Evolutionary conservation across 148 eudicot genomes (phyloP).

Genomic region (Chenopodium suecicum): DNA sequence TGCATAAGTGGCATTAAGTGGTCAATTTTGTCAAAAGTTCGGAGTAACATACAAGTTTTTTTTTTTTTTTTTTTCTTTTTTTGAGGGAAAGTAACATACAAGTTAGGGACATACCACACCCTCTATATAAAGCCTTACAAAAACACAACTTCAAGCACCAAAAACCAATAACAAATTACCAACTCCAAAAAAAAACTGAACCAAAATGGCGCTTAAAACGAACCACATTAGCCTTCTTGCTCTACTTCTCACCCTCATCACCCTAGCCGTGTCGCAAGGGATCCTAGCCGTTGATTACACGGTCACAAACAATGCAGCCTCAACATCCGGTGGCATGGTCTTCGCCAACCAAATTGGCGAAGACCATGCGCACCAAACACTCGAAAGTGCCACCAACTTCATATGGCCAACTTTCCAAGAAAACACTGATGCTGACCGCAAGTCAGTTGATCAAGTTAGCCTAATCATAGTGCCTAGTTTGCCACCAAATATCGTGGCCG

Average conservation of each 20-base stretch:
- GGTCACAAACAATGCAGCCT: slow-evolving; percentile 9
- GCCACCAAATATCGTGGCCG: neutral
- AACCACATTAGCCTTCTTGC: neutral
- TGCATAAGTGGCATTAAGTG: no score
- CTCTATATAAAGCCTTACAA: no score
- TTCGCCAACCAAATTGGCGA: slow-evolving; percentile 5
- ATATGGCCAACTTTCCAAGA: slow-evolving; percentile 29
- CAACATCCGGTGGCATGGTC: slow-evolving; percentile 10
- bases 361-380: slow-evolving; percentile 16
- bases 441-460: slow-evolving; percentile 1
- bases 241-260: neutral
- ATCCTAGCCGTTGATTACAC: slow-evolving; percentile 3
- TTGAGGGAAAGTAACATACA: no score
- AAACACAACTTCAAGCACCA: no score
- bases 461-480: slow-evolving; percentile 15
- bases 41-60: no score
- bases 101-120: no score
- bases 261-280: neutral
- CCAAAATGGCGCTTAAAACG: neutral
- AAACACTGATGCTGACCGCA: slow-evolving; percentile 2
- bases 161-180: no score
- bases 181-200: neutral
- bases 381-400: slow-evolving; percentile 22
- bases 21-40: no score
- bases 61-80: no score